phyloP scores from a whole-genome alignment of 2,329 filamentous ascomycete genomes.

The Verruconis gallopava region DNA sequence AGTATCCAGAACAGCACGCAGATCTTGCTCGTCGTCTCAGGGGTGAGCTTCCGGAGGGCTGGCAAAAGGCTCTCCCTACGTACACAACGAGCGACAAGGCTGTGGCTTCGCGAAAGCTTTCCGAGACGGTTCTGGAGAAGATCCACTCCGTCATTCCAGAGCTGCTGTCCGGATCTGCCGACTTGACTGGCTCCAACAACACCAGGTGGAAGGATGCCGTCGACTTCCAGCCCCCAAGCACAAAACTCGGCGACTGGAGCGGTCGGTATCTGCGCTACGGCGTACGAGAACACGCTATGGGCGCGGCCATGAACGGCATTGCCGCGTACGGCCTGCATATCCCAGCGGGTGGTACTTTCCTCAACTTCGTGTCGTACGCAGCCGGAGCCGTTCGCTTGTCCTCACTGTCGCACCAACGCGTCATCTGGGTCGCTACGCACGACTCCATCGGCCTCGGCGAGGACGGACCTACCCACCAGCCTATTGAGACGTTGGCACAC shows the following conservation, averaged over 20 bases:
- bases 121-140: conserved; percentile 82
- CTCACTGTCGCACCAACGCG: conserved; percentile 76
- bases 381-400: conserved; percentile 91
- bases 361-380: conserved; percentile 98
- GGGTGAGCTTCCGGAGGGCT: conserved; percentile 82
- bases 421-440: conserved; percentile 94
- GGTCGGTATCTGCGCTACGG: conserved; percentile 90
- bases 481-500: conserved; percentile 94
- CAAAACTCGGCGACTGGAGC: conserved; percentile 74
- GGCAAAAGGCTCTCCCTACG: conserved; percentile 84
- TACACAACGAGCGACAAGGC: conserved; percentile 80
- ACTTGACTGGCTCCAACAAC: conserved; percentile 97
- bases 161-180: conserved; percentile 88
- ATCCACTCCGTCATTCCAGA: conserved; percentile 75
- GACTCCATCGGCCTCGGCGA: conserved; percentile 98
- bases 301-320: conserved; percentile 87
- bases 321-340: conserved; percentile 91
- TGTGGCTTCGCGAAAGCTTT: conserved; percentile 88
- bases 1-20: conserved; percentile 64
- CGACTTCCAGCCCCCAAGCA: conserved; percentile 88
- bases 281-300: conserved; percentile 87
- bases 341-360: conserved; percentile 89
- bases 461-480: conserved; percentile 97
- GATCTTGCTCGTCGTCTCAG: conserved; percentile 72
- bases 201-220: conserved; percentile 94